Base-by-base conservation (phyloP, 2,329 filamentous ascomycete species). In the Ceratocystiopsis minuta region DNA sequence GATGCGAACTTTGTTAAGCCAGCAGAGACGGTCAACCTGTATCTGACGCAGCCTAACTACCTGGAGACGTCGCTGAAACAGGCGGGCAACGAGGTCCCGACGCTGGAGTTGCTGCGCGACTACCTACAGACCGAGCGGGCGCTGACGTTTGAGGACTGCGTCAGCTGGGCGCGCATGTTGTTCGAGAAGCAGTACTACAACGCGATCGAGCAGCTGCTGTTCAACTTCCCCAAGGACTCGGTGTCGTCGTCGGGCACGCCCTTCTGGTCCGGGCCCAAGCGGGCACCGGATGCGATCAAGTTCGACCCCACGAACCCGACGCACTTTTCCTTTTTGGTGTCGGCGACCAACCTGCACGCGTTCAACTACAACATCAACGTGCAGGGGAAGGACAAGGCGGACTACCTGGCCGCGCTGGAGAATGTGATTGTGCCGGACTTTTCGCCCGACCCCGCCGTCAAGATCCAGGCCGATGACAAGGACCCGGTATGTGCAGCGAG, bases 221-320 rank as follows among this genome's bases (percentile, higher is more conserved):
- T 82, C 68, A 96, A 95, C 65, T 98, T 98, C 66, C 90, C 90
- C 47, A 93, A 92, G 62, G 88, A 96, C 57, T 81, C 86, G 0
- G 76, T 72, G 43, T 94, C 90, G 1, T 92, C 86, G 2, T 80
- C 74, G 34, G 90, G 90, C 31, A 82, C 87, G 48, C 81, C 76
- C 1, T 98, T 98, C 71, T 98, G 90, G 90, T 96, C 90, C 28
- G 88, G 90, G 12, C 90, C 90, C 39, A 98, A 98, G 74, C 85
- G 90, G 54, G 90, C 90, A 13, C 90, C 90, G 6, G 85, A 92
- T 48, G 72, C 88, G 49, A 68, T 96, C 55, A 87, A 83, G 58
- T 98, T 98, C 51, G 83, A 95, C 53, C 61, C 78, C 38, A 72
- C 77, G 46, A 90, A 95, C 61, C 68, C 78, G 12, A 90, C 85